A percentile compares a stretch with the other conserved stretches of the same genome.
Conservation (phyloP, 140 eudicot genomes). For the Anethum foeniculum region DNA sequence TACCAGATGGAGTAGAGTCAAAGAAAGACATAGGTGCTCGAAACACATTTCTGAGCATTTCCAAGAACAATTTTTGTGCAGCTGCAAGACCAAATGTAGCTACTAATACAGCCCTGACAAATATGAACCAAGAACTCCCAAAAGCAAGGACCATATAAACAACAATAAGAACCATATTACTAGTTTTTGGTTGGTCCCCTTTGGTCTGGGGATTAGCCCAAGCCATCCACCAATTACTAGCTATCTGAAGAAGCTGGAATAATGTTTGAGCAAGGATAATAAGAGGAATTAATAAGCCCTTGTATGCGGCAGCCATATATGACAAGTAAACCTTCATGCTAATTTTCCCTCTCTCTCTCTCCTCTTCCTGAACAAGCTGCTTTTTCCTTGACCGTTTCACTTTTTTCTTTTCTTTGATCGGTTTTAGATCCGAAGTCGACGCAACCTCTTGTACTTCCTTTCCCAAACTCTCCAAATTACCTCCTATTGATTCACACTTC, state of each 20-base stretch:
- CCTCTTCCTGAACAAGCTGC: conserved; percentile 63
- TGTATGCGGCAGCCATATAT: conserved; percentile 55
- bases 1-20: conserved; percentile 60
- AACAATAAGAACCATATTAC: conserved; percentile 33
- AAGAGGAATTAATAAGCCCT: conserved; percentile 41
- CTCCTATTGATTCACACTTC: conserved; percentile 22
- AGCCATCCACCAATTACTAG: conserved; percentile 68
- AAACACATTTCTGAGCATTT: conserved; percentile 40
- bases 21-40: conserved; percentile 66
- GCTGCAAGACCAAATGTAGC: conserved; percentile 48
- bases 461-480: conserved; percentile 20
- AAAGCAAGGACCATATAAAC: conserved; percentile 57
- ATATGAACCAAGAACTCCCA: conserved; percentile 47
- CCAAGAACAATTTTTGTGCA: conserved; percentile 38
- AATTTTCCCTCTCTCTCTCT: conserved; percentile 47
- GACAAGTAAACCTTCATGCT: conserved; percentile 49
- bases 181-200: conserved; percentile 35
- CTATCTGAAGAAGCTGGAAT: conserved; percentile 51
- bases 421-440: conserved; percentile 31
- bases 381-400: conserved; percentile 36
- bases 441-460: conserved; percentile 31
- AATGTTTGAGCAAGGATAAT: conserved; percentile 44
- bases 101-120: conserved; percentile 47
- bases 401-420: conserved; percentile 53
- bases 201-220: conserved; percentile 58